These are phyloP conservation scores for Rhizopus sp. DNA, from an alignment of 371 early-diverging fungal species.

Conservation along the genomic window DNA sequence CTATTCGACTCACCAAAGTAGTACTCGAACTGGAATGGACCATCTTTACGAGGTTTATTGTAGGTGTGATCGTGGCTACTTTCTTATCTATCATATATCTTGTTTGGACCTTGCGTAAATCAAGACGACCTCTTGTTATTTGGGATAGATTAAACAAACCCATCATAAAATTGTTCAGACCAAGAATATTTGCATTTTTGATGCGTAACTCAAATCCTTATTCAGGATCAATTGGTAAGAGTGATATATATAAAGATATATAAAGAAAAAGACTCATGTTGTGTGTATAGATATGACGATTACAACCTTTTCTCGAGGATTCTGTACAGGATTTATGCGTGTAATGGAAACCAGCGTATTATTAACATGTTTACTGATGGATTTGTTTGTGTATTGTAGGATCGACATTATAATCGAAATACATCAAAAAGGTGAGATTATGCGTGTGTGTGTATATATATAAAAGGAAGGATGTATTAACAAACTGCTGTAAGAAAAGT, in stretches of 20 bases:
- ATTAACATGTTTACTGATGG: not conserved
- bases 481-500: constrained; percentile 20
- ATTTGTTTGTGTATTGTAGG: constrained; percentile 12
- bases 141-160: constrained; percentile 53
- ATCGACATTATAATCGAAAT: constrained; percentile 32
- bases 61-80: constrained; percentile 41
- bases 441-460: not conserved
- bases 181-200: constrained; percentile 40
- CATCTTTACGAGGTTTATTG: constrained; percentile 46
- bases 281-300: constrained; percentile 41
- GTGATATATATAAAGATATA: not conserved
- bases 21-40: constrained; percentile 52
- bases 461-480: not conserved
- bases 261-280: not conserved
- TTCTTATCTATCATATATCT: constrained; percentile 40
- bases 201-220: constrained; percentile 44
- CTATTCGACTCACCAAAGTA: constrained; percentile 32
- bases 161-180: constrained; percentile 43
- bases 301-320: constrained; percentile 48
- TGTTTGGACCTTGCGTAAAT: constrained; percentile 36
- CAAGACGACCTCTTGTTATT: constrained; percentile 41
- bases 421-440: constrained; percentile 26
- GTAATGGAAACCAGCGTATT: constrained; percentile 22
- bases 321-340: constrained; percentile 55
- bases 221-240: constrained; percentile 44